Base-by-base conservation (phyloP, 768 basidiomycete species). In the Tephrocybe sp. region DNA sequence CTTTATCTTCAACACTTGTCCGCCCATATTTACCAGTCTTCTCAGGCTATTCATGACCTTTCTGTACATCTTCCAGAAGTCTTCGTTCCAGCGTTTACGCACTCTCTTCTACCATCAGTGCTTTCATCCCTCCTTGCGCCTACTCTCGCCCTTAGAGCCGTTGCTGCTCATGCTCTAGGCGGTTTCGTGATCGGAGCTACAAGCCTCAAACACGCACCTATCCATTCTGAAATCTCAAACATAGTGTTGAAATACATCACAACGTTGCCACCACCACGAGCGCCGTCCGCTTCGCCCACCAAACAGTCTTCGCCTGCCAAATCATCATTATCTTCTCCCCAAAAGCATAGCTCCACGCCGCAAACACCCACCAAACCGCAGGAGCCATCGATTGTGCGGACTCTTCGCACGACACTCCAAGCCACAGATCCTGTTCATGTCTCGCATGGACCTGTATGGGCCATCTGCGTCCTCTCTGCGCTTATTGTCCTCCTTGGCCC, bases 381-480 rank as follows among this genome's bases (percentile, higher is more conserved):
- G 56, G 85, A 86, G 40, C 65, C 82, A 1, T 29, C 67, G 3
- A 84, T 90, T 50, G 63, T 83, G 30, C 80, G 84, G 42, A 86
- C 85, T 1, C 72, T 91, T 4, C 80, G 85, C 22, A 80, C 80
- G 1, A 86, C 84, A 1, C 67, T 91, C 39, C 65, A 65, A 13
- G 71, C 76, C 1, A 63, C 69, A 3, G 82, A 86, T 5, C 83
- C 83, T 2, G 62, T 66, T 5, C 77, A 84, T 52, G 77, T 77
- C 7, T 85, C 87, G 1, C 84, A 89, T 58, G 87, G 88, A 1
- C 88, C 90, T 8, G 82, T 86, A 1, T 91, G 90, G 90, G 83
- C 78, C 4, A 69, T 88, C 45, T 78, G 77, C 51, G 83, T 89
- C 25, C 67, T 90, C 1, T 80, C 84, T 0, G 73, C 75, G 52